phyloP scores from a whole-genome alignment of 2,329 filamentous ascomycete species.

The Colletotrichum navitas region DNA sequence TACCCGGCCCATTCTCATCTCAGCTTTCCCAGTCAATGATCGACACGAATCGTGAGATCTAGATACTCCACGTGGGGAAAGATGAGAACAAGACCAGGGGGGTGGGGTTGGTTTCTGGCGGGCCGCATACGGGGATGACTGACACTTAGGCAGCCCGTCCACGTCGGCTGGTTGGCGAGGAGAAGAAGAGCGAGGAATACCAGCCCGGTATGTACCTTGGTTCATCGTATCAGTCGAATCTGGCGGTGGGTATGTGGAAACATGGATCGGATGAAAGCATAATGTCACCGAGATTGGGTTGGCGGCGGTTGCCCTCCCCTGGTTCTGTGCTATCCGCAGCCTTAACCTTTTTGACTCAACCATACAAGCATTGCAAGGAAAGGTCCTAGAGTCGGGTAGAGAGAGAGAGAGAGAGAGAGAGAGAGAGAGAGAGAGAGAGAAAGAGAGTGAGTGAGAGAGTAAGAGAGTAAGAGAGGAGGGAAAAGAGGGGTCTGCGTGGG shows the following conservation, averaged over 20 bases:
- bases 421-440: background rate
- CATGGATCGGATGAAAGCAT: slow-evolving; percentile 19
- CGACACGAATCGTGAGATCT: slow-evolving; percentile 37
- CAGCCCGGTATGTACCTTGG: background rate
- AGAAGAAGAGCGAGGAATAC: background rate
- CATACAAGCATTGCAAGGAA: background rate
- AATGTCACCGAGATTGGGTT: background rate
- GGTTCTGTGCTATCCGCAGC: background rate
- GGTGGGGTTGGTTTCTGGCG: slow-evolving; percentile 19
- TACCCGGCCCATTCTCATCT: background rate
- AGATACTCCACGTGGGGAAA: slow-evolving; percentile 33
- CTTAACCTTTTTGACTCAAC: background rate
- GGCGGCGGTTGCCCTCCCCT: background rate
- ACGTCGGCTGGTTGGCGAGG: slow-evolving; percentile 5
- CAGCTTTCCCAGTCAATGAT: slow-evolving; percentile 15
- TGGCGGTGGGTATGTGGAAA: background rate
- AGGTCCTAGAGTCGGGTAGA: too few relatives aligned
- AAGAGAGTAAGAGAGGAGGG: too few relatives aligned
- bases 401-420: background rate
- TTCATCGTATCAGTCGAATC: background rate
- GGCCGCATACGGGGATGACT: slow-evolving; percentile 28
- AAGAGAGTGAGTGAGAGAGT: too few relatives aligned
- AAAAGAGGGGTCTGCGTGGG: background rate
- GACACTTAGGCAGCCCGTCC: background rate
- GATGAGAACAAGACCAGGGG: slow-evolving; percentile 10